Evolutionary conservation across 1,139 yeast species (phyloP).

Genomic region (Tardiomyces depauwii): DNA sequence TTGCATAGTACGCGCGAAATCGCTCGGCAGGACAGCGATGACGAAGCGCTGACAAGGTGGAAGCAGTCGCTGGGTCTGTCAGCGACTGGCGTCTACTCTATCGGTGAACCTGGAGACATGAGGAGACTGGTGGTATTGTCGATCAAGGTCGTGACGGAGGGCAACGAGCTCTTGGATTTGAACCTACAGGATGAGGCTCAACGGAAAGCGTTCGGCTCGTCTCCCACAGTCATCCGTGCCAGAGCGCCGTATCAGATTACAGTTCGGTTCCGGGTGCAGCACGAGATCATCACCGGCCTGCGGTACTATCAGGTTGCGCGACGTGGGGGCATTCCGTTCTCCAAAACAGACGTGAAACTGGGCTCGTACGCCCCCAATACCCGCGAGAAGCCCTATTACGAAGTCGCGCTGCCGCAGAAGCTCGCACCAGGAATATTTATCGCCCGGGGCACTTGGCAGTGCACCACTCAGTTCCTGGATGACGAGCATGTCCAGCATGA

Average conservation of each 20-base stretch:
- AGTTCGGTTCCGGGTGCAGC: conserved; percentile 77
- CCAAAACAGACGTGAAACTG: conserved; percentile 75
- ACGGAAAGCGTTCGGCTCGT: conserved; percentile 37
- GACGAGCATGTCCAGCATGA: conserved; percentile 74
- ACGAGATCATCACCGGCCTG: conserved; percentile 84
- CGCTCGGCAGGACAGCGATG: conserved; percentile 72
- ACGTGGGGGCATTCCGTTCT: conserved; percentile 80
- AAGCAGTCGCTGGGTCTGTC: conserved; percentile 76
- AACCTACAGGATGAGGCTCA: conserved; percentile 29
- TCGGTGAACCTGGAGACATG: conserved; percentile 53
- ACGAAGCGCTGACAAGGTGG: conserved; percentile 88
- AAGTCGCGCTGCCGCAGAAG: conserved; percentile 59
- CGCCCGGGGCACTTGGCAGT: conserved; percentile 80
- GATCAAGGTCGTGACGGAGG: too few species aligned
- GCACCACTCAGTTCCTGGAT: conserved; percentile 73
- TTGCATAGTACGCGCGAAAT: too few species aligned
- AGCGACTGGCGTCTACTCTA: conserved; percentile 36
- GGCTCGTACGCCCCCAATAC: conserved; percentile 91
- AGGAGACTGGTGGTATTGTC: conserved; percentile 51
- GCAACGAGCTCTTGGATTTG: conserved; percentile 25
- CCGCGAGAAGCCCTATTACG: conserved; percentile 70
- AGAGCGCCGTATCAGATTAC: conserved; percentile 61
- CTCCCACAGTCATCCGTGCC: too few species aligned
- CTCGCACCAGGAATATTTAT: conserved; percentile 89
- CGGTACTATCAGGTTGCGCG: conserved; percentile 77